Base-by-base conservation (phyloP, 2,329 filamentous ascomycete species). In the Thermomyces lanuginosus region DNA sequence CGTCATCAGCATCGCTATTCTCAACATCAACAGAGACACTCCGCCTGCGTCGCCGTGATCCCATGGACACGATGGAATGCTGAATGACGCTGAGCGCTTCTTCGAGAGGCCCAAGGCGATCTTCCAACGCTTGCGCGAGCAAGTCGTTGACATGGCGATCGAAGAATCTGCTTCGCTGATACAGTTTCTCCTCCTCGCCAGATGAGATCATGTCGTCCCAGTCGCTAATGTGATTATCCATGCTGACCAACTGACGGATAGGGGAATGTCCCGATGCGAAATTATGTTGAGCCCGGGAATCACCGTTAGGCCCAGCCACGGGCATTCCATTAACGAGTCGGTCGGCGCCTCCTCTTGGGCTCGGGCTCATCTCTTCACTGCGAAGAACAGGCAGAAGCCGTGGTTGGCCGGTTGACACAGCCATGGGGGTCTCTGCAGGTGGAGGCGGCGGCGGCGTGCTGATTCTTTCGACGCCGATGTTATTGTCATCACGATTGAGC, bases 1-100 rank as follows among this genome's bases (percentile, higher is more conserved):
- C 84, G 45, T 92, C 84, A 45, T 92, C 83, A 35, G 92, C 84
- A 54, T 95, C 89, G 46, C 86, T 93, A 32, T 91, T 73, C 28
- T 55, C 56, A 14, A 61, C 56, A 16, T 82, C 77, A n/a, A 63
- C 69, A 24, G 78, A 84, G 21, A 70, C 53, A 48, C 74, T 81
- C 39, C 72, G 69, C 37, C 69, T 62, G 14, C 67, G 64, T 21
- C 65, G 65, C 29, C 61, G 61, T 16, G 61, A 60, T 15, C 68
- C 63, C 39, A 76, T 61, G 22, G 62, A 57, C 10, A 63, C 61
- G 29, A 92, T 53, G 3, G 70, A 70, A 29, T 75, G 62, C 39
- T 86, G 78, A 21, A 95, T 91, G 14, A 64, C 64, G 28, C 71
- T 66, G 30, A 98, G 53, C n/a, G 73, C 69, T 45, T 74, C 72